A percentile compares a stretch with the other conserved stretches of the same genome.
Evolutionary conservation across 179 eudicot species (phyloP).

Genomic region (Camellia oleifera): DNA sequence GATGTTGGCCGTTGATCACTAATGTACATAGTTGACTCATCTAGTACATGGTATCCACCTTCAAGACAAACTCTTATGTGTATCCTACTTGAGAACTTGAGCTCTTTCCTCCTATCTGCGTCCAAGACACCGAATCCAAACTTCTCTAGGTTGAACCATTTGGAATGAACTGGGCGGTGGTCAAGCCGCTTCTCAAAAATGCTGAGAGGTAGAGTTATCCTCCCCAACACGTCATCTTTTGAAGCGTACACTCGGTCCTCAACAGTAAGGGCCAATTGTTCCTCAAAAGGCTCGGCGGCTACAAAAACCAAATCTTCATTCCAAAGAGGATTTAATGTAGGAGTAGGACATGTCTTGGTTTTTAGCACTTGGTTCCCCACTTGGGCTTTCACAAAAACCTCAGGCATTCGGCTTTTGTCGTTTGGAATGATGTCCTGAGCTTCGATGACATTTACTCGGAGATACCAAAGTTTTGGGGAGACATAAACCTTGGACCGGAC

Average conservation of each 20-base stretch:
- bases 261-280: conserved; percentile 24
- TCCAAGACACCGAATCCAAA: conserved; percentile 26
- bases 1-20: conserved; percentile 59
- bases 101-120: conserved; percentile 37
- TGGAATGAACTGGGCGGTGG: conserved; percentile 37
- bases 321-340: conserved; percentile 34
- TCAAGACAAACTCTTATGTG: conserved; percentile 57
- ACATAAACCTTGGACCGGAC: conserved; percentile 65
- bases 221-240: conserved; percentile 50
- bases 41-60: conserved; percentile 67
- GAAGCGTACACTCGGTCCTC: conserved; percentile 23
- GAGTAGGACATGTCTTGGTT: conserved; percentile 36
- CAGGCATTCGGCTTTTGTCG: conserved; percentile 45
- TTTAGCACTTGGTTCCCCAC: conserved; percentile 48
- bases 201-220: conserved; percentile 33
- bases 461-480: conserved; percentile 77
- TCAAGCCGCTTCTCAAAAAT: conserved; percentile 45
- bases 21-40: conserved; percentile 54
- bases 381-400: conserved; percentile 50
- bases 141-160: conserved; percentile 56
- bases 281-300: conserved; percentile 34
- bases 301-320: conserved; percentile 31
- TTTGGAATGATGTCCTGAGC: conserved; percentile 59
- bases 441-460: conserved; percentile 58
- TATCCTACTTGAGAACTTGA: conserved; percentile 42